Evolutionary conservation across 2,329 filamentous ascomycete genomes (phyloP), one percentile per base, ranked within the genome.

Genomic region (Colletotrichum musicola): DNA sequence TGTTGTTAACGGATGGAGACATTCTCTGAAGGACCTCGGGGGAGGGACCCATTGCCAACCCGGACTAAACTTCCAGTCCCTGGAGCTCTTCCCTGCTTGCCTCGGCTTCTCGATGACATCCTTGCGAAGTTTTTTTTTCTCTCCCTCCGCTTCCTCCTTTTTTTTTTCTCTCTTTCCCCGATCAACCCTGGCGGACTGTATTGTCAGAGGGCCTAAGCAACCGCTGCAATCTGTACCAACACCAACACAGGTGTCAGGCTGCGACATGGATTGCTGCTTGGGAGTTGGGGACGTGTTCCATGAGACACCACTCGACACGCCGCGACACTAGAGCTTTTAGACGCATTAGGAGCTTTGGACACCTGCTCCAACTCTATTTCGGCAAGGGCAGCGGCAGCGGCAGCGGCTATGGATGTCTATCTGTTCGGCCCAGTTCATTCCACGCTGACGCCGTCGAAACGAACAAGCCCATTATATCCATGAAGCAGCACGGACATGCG

Each of bases 321-420:
- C 46, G 38, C 20, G 30, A 40, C 12, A 30, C 54, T 30, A 35
- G 30, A 35, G 30, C 30, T 35, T 35, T 35, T 20, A 51, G 16
- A 10, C 35, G 63, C 63, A 53, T 58, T 56, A 25, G 64, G 64
- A 67, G 65, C 62, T 68, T 65, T 68, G 65, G 62, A 44, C 65
- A 68, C 65, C 65, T 35, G 65, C 61, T 68, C 62, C 55, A 68
- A 68, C 65, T 65, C 62, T 68, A 68, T 59, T 65, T 44, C 14
- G 49, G 16, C 16, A 18, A 18, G 18, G 20, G 59, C 35, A 44
- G 38, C 49, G 38, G 49, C 38, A 46, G 49, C 59, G 49, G 27
- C 27, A 20, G 9, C 22, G 30, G 22, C 22, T 25, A 25, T 25
- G 22, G 2, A 25, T 25, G 22, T 4, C 22, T 25, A 4, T 68